Conservation (phyloP, 2,329 filamentous ascomycete species). For the Aschersonia sp. region DNA sequence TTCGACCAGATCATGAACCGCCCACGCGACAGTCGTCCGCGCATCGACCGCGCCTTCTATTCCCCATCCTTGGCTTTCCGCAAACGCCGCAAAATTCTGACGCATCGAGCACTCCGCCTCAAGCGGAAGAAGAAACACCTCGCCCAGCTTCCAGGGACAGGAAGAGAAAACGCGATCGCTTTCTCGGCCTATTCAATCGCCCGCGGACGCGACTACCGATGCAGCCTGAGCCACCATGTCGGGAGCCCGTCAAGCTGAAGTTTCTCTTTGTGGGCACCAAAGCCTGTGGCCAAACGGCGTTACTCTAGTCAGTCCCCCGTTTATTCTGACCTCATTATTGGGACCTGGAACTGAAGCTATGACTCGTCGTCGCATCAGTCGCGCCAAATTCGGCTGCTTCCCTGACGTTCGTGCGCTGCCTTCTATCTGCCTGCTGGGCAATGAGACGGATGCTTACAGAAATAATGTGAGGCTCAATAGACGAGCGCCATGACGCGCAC, state of each 20-base stretch:
- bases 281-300: conserved; percentile 19
- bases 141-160: neutral
- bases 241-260: conserved; percentile 11
- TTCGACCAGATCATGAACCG: neutral
- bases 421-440: neutral
- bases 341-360: too few relatives aligned
- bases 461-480: conserved; percentile 6
- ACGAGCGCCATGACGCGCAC: conserved; percentile 17
- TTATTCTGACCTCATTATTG: too few relatives aligned
- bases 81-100: too few relatives aligned
- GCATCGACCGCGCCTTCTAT: too few relatives aligned
- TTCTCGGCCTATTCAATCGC: conserved; percentile 3
- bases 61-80: too few relatives aligned
- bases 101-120: too few relatives aligned
- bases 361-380: conserved; percentile 9
- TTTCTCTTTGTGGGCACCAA: conserved; percentile 22
- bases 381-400: conserved; percentile 21
- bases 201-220: conserved; percentile 5
- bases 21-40: neutral
- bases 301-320: conserved; percentile 18
- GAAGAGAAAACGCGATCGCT: neutral
- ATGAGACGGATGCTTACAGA: too few relatives aligned
- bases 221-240: neutral
- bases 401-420: conserved; percentile 16
- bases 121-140: too few relatives aligned